Evolutionary conservation across 805 yeast genomes (phyloP).

Genomic region (Diddensiella santjacobensis): DNA sequence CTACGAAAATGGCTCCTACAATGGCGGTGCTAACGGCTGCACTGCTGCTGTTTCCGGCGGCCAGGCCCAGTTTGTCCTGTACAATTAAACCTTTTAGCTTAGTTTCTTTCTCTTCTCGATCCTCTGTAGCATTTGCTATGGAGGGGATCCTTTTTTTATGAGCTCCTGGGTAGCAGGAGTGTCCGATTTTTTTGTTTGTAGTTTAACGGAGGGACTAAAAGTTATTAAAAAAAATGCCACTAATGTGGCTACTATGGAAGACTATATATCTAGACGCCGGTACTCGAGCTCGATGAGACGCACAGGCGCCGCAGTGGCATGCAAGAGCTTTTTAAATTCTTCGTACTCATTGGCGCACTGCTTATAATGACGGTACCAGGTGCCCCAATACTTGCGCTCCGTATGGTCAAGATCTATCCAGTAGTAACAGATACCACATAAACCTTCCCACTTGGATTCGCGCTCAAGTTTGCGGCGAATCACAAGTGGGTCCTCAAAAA

Average conservation of each 20-base stretch:
- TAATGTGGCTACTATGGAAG: not conserved
- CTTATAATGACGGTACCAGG: constrained; percentile 28
- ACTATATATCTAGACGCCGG: constrained; percentile 10
- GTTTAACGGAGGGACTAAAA: too few species aligned
- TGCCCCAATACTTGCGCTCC: constrained; percentile 23
- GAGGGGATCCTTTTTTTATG: not conserved
- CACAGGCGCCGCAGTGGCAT: constrained; percentile 24
- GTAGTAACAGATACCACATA: constrained; percentile 28
- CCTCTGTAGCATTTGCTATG: too few species aligned
- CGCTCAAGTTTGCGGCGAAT: constrained; percentile 22
- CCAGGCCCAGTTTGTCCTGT: constrained; percentile 77
- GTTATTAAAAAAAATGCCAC: not conserved
- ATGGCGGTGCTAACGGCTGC: constrained; percentile 83
- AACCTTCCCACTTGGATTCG: constrained; percentile 25
- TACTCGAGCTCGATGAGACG: constrained; percentile 22
- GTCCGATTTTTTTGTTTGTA: not conserved
- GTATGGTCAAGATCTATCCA: constrained; percentile 28
- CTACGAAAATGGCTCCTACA: constrained; percentile 74
- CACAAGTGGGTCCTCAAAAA: constrained; percentile 26
- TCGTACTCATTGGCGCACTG: constrained; percentile 26
- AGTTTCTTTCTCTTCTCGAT: too few species aligned
- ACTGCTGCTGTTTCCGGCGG: constrained; percentile 88
- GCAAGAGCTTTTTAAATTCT: constrained; percentile 21
- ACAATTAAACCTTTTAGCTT: constrained; percentile 40
- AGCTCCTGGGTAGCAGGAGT: too few species aligned